phyloP scores from a whole-genome alignment of 2,329 filamentous ascomycete species.

The Elsinoe necatrix region DNA sequence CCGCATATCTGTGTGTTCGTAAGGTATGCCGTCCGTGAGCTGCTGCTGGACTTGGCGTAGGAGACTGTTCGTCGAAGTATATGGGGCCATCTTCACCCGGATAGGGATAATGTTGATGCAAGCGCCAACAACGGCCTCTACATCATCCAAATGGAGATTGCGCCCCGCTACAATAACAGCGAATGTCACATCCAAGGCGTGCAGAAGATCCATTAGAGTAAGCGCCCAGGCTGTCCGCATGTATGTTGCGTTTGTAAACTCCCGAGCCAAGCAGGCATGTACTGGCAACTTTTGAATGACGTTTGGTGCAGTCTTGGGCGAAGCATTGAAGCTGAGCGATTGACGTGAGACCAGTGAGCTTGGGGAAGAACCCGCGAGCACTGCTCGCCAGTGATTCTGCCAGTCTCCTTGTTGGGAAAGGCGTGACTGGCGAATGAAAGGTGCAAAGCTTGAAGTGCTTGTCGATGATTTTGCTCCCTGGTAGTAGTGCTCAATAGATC shows the following conservation, averaged over 20 bases:
- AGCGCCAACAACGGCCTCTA: slow-evolving; percentile 53
- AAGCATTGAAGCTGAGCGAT: neutral
- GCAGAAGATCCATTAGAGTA: slow-evolving; percentile 45
- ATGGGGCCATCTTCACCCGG: slow-evolving; percentile 46
- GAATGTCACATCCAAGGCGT: slow-evolving; percentile 47
- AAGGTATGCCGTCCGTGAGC: slow-evolving; percentile 26
- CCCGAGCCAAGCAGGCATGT: neutral
- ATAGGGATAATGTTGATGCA: slow-evolving; percentile 61
- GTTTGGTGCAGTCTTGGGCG: neutral
- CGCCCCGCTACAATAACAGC: slow-evolving; percentile 58
- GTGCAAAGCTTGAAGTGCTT: neutral
- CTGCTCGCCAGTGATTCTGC: neutral
- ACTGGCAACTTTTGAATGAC: neutral
- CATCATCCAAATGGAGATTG: slow-evolving; percentile 48
- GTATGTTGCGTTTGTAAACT: slow-evolving; percentile 32
- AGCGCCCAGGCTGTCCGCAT: slow-evolving; percentile 52
- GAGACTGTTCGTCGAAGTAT: slow-evolving; percentile 35
- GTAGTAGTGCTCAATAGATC: neutral
- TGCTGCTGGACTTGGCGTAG: slow-evolving; percentile 32
- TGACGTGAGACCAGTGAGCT: neutral
- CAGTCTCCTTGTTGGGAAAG: neutral
- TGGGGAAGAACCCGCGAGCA: neutral
- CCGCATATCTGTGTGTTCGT: slow-evolving; percentile 32
- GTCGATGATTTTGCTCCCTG: neutral
- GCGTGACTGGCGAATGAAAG: neutral